Base-by-base conservation (phyloP, 108 stramenopile species). In the Nitzschia sp. region DNA sequence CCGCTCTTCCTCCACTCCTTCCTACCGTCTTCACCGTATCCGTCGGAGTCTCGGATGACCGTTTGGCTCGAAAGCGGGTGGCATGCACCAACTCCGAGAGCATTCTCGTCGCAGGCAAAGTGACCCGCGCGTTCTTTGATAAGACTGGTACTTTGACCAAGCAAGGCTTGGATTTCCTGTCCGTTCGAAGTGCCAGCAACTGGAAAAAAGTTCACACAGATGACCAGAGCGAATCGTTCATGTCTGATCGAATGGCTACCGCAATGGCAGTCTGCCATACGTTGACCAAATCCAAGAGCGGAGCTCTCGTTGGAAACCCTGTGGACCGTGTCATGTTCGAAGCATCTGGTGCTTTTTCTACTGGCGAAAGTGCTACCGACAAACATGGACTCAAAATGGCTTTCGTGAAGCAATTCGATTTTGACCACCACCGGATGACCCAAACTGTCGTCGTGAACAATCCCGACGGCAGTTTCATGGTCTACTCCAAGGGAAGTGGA, bases 111-210 rank as follows among this genome's bases (percentile, higher is more conserved):
- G 91, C 93, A 44, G 94, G 91, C 2, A 92, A 91, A 58, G 91
- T 95, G 8, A 53, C 46, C 1, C 48, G 55, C 21, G 84, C 79
- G 1, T 87, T 91, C 75, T 95, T 95, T 73, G 94, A 95, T 69
- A 95, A 95, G 61, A 95, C 93, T 0, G 89, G 89, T 0, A 90
- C 89, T n/a, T 53, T 90, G 26, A 90, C 89, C 22, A 76, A 87
- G 25, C 80, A 85, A 57, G 89, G 89, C 11, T 50, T 90, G 22
- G 72, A 82, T 5, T 86, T 85, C 59, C 11, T 82, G n/a, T 74
- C 74, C 50, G 75, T 69, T 0, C 46, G 56, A n/a, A 50, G 35
- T 6, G 58, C 45, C 16, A 46, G 26, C 45, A 60, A 46, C 9
- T 35, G 62, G 45, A 45, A 63, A 11, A 54, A 35, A 16, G 50